A percentile compares a stretch with the other conserved stretches of the same genome.
These are phyloP conservation scores for Magnolia sinica DNA, from an alignment of 164 flowering plant genomes.

Conservation along the genomic window DNA sequence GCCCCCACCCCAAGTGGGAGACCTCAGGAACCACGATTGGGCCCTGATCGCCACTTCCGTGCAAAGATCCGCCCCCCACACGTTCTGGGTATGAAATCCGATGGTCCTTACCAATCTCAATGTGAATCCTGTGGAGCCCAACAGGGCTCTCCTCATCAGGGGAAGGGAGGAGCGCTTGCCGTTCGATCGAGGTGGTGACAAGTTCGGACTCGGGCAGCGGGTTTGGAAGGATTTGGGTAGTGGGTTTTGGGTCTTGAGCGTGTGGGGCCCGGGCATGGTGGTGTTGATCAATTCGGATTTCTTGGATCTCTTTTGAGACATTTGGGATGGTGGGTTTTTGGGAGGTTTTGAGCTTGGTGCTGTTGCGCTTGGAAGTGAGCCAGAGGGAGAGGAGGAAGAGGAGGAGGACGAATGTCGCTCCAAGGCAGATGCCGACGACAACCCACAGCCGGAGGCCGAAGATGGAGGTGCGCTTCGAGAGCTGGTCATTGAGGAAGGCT, in stretches of 20 bases:
- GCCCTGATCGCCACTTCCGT: constrained; percentile 40
- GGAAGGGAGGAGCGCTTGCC: constrained; percentile 13
- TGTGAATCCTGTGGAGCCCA: constrained; percentile 41
- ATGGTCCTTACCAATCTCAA: constrained; percentile 47
- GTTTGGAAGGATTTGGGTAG: constrained; percentile 12
- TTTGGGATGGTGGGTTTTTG: constrained; percentile 42
- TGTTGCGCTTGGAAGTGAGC: constrained; percentile 32
- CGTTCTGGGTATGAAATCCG: constrained; percentile 47
- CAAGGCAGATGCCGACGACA: constrained; percentile 65
- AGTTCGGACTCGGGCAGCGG: constrained; percentile 34
- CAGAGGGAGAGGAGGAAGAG: constrained; percentile 74
- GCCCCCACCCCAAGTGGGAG: constrained; percentile 81
- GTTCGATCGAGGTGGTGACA: constrained; percentile 1
- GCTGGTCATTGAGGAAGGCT: constrained; percentile 53
- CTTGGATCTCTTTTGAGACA: constrained; percentile 61
- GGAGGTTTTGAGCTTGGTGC: constrained; percentile 16
- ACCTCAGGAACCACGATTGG: constrained; percentile 45
- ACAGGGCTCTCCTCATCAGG: constrained; percentile 31
- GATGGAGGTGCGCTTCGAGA: constrained; percentile 63
- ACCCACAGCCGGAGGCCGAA: constrained; percentile 75
- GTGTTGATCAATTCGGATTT: constrained; percentile 36
- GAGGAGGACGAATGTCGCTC: constrained; percentile 62
- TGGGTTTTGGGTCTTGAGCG: constrained; percentile 10
- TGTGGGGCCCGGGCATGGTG: constrained; percentile 10
- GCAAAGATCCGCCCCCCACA: constrained; percentile 42